Percentiles rank a stretch among this genome's conserved stretches.
Evolutionary conservation across 140 eudicot species (phyloP).

Genomic region (Cichorium intybus): DNA sequence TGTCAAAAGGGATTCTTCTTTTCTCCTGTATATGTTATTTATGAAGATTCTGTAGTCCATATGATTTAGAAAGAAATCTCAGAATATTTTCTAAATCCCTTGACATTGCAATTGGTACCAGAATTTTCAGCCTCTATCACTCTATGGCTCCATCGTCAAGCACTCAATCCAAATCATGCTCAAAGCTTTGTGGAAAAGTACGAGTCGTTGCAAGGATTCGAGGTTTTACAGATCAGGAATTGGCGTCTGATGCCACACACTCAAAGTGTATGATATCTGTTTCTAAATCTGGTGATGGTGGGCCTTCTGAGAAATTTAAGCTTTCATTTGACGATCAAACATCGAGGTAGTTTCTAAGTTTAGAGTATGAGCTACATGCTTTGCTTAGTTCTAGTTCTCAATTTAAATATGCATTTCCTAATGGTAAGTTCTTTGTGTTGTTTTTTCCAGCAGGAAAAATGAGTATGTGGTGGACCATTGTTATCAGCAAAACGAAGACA

Average conservation of each 20-base stretch:
- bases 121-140: slow-evolving; percentile 10
- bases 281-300: slow-evolving; percentile 21
- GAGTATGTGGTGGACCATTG: slow-evolving; percentile 61
- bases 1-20: not conserved
- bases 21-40: not conserved
- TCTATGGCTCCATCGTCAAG: slow-evolving; percentile 20
- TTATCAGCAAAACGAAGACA: slow-evolving; percentile 58
- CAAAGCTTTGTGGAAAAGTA: slow-evolving; percentile 34
- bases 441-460: slow-evolving; percentile 48
- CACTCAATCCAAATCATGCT: slow-evolving; percentile 19
- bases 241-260: slow-evolving; percentile 18
- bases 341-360: slow-evolving; percentile 36
- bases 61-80: not conserved
- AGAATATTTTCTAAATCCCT: not conserved
- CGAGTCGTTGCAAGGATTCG: slow-evolving; percentile 65
- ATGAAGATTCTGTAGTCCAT: not conserved
- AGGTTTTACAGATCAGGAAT: slow-evolving; percentile 51
- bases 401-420: not conserved
- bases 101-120: slow-evolving; percentile 5
- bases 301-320: slow-evolving; percentile 26
- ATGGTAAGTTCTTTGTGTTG: not conserved
- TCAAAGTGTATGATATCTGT: slow-evolving; percentile 46
- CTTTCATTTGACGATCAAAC: slow-evolving; percentile 46
- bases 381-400: not conserved
- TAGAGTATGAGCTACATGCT: not conserved